Evolutionary conservation across 2,329 filamentous ascomycete species (phyloP).

Genomic region (Penicillium sp.): DNA sequence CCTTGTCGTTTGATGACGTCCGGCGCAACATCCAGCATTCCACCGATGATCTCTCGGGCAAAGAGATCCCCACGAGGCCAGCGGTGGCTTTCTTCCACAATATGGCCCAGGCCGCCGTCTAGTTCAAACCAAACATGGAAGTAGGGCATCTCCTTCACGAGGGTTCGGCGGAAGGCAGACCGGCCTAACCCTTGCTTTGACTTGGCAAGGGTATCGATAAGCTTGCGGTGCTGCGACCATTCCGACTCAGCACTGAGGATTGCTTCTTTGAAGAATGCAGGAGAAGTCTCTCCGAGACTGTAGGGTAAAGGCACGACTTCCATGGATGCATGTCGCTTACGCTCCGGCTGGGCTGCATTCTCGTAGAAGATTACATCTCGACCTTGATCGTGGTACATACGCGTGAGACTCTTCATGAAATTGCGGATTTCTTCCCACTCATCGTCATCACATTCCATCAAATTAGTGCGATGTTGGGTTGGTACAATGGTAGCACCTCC

Average conservation of each 20-base stretch:
- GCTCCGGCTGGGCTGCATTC: slow-evolving; percentile 78
- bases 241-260: slow-evolving; percentile 85
- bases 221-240: slow-evolving; percentile 91
- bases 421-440: slow-evolving; percentile 99
- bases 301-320: slow-evolving; percentile 84
- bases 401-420: slow-evolving; percentile 94
- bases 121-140: slow-evolving; percentile 96
- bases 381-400: slow-evolving; percentile 91
- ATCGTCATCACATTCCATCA: slow-evolving; percentile 97
- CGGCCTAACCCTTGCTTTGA: slow-evolving; percentile 67
- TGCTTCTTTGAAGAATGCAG: slow-evolving; percentile 93
- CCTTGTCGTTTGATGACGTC: slow-evolving; percentile 89
- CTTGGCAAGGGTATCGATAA: slow-evolving; percentile 75
- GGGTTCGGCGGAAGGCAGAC: slow-evolving; percentile 72
- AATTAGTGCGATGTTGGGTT: slow-evolving; percentile 78
- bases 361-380: slow-evolving; percentile 96
- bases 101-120: slow-evolving; percentile 86
- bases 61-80: slow-evolving; percentile 95
- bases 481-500: slow-evolving; percentile 87
- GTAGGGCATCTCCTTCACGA: slow-evolving; percentile 97
- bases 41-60: slow-evolving; percentile 84
- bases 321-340: slow-evolving; percentile 80
- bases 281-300: slow-evolving; percentile 83
- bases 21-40: slow-evolving; percentile 80
- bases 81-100: slow-evolving; percentile 78